A percentile compares a stretch with the other conserved stretches of the same genome.
Conservation (phyloP, 305 asterid genomes). For the Solanum hybrid region DNA sequence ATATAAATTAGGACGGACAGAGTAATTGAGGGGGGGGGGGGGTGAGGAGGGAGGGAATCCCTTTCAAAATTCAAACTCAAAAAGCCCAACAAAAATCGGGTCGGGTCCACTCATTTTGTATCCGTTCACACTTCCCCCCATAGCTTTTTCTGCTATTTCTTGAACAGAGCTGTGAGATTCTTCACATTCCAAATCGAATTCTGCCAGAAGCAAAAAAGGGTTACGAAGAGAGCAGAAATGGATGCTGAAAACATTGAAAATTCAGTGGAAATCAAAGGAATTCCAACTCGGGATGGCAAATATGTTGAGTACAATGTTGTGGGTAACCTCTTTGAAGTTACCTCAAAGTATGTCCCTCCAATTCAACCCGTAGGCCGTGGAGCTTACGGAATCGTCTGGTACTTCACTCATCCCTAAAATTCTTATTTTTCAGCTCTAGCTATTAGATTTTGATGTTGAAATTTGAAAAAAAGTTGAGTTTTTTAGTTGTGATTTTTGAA, state of each 20-base stretch:
- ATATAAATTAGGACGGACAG: not conserved
- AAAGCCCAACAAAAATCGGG: not conserved
- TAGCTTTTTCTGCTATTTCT: not conserved
- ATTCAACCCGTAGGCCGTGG: constrained; percentile 82
- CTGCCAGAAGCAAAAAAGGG: not conserved
- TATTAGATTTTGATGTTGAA: not conserved
- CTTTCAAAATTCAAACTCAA: not conserved
- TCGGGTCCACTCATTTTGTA: not conserved
- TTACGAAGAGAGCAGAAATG: constrained; percentile 14
- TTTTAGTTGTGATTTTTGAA: not conserved
- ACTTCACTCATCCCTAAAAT: not conserved
- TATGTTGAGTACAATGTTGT: constrained; percentile 65
- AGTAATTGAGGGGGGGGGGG: not conserved
- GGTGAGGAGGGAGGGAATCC: not conserved
- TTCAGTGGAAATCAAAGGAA: constrained; percentile 28
- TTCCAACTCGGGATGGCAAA: constrained; percentile 50
- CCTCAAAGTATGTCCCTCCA: constrained; percentile 72
- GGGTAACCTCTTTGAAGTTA: constrained; percentile 64
- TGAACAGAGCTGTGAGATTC: not conserved
- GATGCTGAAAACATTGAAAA: constrained; percentile 37
- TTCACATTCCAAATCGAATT: not conserved
- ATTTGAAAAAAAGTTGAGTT: not conserved
- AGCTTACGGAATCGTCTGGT: constrained; percentile 90
- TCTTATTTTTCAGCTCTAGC: not conserved
- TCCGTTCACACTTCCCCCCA: not conserved